phyloP scores from a whole-genome alignment of 176 grass and related monocot genomes.

The Aegilops longissima region DNA sequence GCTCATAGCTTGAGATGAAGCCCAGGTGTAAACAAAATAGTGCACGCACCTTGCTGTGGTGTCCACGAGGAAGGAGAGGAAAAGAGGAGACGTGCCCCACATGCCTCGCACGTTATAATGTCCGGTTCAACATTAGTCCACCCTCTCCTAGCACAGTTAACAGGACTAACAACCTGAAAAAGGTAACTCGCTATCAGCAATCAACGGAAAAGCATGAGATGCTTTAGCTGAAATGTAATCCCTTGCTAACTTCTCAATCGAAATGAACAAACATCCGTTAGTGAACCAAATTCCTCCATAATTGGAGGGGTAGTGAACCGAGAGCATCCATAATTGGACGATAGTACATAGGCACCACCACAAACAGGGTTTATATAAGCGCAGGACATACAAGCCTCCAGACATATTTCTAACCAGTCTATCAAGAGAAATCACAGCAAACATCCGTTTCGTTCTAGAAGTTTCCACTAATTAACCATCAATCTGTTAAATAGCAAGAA shows the following conservation, averaged over 20 bases:
- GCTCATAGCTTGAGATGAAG: neutral
- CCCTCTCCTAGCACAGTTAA: constrained; percentile 95
- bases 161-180: constrained; percentile 78
- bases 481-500: neutral
- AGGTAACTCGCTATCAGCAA: constrained; percentile 4
- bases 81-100: constrained; percentile 81
- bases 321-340: neutral
- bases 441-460: neutral
- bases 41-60: constrained; percentile 69
- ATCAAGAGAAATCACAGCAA: neutral
- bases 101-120: constrained; percentile 90
- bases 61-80: constrained; percentile 86
- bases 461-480: neutral
- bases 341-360: neutral
- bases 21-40: neutral
- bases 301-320: neutral
- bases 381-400: neutral
- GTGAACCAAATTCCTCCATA: no score
- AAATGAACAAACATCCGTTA: neutral
- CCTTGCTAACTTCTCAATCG: neutral
- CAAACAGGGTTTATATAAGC: neutral
- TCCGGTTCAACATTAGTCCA: constrained; percentile 85
- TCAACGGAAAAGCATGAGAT: neutral
- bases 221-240: neutral
- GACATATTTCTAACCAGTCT: neutral